Evolutionary conservation across 129 eudicot species (phyloP).

Genomic region (Cynara cardunculus): DNA sequence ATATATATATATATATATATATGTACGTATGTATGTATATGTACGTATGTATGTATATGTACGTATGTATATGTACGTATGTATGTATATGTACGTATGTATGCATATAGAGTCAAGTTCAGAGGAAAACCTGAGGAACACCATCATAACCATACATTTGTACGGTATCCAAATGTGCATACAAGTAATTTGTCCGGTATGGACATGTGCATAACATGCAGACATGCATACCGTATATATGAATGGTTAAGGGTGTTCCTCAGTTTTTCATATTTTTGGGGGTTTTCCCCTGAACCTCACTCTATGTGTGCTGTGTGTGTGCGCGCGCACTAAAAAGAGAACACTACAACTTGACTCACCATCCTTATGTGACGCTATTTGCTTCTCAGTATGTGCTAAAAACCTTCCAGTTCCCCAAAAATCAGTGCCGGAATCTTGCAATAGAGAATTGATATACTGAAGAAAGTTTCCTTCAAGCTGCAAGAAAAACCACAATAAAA

Average conservation of each 20-base stretch:
- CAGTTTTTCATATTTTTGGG: not conserved
- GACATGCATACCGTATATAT: too few relatives aligned
- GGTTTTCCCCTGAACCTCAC: not conserved
- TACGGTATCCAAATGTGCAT: too few relatives aligned
- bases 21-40: too few relatives aligned
- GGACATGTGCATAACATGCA: not conserved
- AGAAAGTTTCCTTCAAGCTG: constrained; percentile 74
- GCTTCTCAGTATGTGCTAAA: constrained; percentile 61
- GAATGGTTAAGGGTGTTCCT: not conserved
- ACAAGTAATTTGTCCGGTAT: too few relatives aligned
- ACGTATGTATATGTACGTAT: too few relatives aligned
- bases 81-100: too few relatives aligned
- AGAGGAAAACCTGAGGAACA: not conserved
- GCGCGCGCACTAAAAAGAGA: too few relatives aligned
- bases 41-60: too few relatives aligned
- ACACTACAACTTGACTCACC: constrained; percentile 39
- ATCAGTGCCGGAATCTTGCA: constrained; percentile 41
- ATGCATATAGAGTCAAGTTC: not conserved
- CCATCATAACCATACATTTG: too few relatives aligned
- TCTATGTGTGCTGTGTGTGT: not conserved
- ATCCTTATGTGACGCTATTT: constrained; percentile 66
- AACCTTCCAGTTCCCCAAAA: constrained; percentile 85
- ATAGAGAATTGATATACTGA: constrained; percentile 46
- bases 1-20: too few relatives aligned
- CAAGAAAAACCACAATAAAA: constrained; percentile 27